A percentile compares a stretch with the other conserved stretches of the same genome.
Conservation (phyloP, 2,329 filamentous ascomycete species). For the Paecilomyces dactylethromorphus region DNA sequence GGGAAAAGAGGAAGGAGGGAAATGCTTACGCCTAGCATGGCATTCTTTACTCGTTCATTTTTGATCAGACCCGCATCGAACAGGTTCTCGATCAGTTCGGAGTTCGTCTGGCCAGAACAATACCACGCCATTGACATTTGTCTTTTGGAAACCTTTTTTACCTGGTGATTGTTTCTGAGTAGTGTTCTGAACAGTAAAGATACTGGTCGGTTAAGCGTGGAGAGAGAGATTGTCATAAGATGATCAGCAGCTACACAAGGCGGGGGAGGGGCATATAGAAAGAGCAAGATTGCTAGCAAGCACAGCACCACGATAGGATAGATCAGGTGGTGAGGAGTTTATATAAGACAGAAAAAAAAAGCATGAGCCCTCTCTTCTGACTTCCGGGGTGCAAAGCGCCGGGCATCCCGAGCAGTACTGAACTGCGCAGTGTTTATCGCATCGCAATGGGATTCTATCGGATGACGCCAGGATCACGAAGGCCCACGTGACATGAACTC, state of each 20-base stretch:
- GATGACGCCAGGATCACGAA: conserved; percentile 1
- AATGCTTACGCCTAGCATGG: conserved; percentile 62
- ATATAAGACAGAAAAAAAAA: not conserved
- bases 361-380: not conserved
- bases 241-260: not conserved
- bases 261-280: not conserved
- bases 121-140: conserved; percentile 73
- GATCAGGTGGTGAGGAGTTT: not conserved
- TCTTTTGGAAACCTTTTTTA: conserved; percentile 5
- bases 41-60: conserved; percentile 64
- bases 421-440: not conserved
- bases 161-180: not conserved
- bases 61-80: conserved; percentile 65
- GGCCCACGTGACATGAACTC: not conserved
- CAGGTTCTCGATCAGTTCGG: conserved; percentile 71
- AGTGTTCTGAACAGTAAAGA: not conserved
- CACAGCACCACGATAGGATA: not conserved
- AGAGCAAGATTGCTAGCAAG: not conserved
- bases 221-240: not conserved
- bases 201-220: not conserved
- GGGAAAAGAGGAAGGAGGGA: not conserved
- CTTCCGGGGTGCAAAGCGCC: not conserved
- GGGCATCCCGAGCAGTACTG: not conserved
- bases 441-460: not conserved
- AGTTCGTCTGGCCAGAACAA: conserved; percentile 69